Conservation (phyloP, 805 yeast species). For the Ogataea haglerorum region DNA sequence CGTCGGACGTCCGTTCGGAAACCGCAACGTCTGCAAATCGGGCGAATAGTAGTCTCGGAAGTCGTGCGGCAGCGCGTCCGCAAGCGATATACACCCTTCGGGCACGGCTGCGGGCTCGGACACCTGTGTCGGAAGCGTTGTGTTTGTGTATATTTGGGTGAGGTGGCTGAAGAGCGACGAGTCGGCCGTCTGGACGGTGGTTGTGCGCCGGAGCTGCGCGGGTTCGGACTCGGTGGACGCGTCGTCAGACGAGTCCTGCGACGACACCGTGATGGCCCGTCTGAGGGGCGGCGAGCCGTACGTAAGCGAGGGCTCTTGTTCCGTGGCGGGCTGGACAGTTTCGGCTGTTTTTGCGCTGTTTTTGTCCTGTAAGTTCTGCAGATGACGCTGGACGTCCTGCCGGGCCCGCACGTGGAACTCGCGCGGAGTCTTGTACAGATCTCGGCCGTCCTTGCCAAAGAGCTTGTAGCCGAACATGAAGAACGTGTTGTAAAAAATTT, state of each 20-base stretch:
- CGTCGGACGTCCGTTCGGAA: conserved; percentile 57
- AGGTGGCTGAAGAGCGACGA: conserved; percentile 26
- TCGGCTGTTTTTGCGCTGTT: background rate
- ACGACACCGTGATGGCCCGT: conserved; percentile 23
- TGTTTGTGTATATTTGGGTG: conserved; percentile 29
- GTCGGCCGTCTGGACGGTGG: conserved; percentile 17
- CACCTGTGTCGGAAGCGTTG: conserved; percentile 20
- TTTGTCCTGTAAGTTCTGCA: conserved; percentile 16
- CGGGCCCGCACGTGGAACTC: conserved; percentile 33
- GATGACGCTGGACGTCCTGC: conserved; percentile 30
- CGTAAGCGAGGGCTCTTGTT: conserved; percentile 13
- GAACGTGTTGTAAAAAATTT: conserved; percentile 2
- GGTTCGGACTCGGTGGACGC: conserved; percentile 18
- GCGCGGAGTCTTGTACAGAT: conserved; percentile 29
- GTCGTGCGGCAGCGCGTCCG: conserved; percentile 50
- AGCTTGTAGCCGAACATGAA: conserved; percentile 33
- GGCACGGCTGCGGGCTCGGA: background rate
- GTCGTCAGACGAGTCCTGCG: conserved; percentile 18
- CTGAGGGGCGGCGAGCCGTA: conserved; percentile 35
- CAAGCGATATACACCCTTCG: conserved; percentile 30
- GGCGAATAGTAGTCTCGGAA: conserved; percentile 57
- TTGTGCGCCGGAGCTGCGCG: conserved; percentile 4
- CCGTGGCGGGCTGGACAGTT: background rate
- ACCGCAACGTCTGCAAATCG: conserved; percentile 47
- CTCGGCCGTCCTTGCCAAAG: conserved; percentile 26